Conservation (phyloP, 345 rosid species). For the Bruguiera sexangula region DNA sequence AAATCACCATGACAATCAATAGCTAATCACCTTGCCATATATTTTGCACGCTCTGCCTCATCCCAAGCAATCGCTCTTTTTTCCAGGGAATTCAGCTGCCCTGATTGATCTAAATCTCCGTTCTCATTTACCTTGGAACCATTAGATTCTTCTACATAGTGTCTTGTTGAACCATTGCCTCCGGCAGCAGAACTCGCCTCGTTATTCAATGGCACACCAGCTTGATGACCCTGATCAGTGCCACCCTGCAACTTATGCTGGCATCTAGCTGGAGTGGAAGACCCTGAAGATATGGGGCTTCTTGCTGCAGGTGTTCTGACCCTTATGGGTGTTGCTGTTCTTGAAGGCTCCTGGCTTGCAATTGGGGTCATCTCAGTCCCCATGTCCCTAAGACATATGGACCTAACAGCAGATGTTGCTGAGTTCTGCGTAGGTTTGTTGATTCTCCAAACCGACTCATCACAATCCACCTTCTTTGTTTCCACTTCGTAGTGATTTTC, state of each 20-base stretch:
- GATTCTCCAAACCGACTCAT: conserved; percentile 59
- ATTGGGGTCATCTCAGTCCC: conserved; percentile 98
- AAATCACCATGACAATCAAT: not conserved
- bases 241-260: conserved; percentile 28
- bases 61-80: conserved; percentile 86
- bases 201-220: conserved; percentile 15
- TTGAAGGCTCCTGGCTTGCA: conserved; percentile 89
- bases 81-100: conserved; percentile 53
- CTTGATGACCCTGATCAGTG: conserved; percentile 22
- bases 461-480: conserved; percentile 78
- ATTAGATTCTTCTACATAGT: conserved; percentile 21
- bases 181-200: conserved; percentile 21
- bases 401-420: conserved; percentile 43
- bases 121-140: conserved; percentile 18
- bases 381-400: conserved; percentile 85
- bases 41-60: conserved; percentile 89
- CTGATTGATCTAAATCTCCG: conserved; percentile 26
- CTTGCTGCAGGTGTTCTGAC: conserved; percentile 68
- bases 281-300: conserved; percentile 78
- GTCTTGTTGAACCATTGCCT: conserved; percentile 12
- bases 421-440: conserved; percentile 45
- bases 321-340: conserved; percentile 78
- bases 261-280: conserved; percentile 66
- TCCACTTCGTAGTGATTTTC: conserved; percentile 38
- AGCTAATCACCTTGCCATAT: conserved; percentile 66